Base-by-base conservation (phyloP, 2,329 filamentous ascomycete genomes). In the Volutella citrinella region DNA sequence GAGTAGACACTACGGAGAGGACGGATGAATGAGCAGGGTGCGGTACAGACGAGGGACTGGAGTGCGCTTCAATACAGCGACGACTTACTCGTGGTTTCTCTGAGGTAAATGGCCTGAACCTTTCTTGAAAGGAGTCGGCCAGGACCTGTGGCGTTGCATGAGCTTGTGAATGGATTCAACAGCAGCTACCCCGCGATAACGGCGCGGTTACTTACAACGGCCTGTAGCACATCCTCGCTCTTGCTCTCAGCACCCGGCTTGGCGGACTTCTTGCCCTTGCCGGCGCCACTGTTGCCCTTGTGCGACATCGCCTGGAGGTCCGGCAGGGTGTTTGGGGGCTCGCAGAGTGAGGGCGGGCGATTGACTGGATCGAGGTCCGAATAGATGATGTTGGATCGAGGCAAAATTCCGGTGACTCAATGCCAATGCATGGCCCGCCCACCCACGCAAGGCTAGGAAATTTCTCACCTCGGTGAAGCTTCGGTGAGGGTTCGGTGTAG, bases 61-160 rank as follows among this genome's bases (percentile, higher is more conserved):
- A n/a, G n/a, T n/a, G n/a, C n/a, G n/a, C n/a, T n/a, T n/a, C n/a
- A n/a, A n/a, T n/a, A n/a, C n/a, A n/a, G n/a, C n/a, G n/a, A n/a
- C n/a, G n/a, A n/a, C n/a, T 55, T 73, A 93, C 88, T 72, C 93
- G 78, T 56, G 93, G 93, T 49, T 78, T 85, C 59, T 95, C 87
- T 37, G 94, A 68, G 1, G 89, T 91, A 57, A 97, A 93, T 0
- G 93, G 93, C 51, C 76, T 79, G 66, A 95, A 98, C 60, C 88
- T 76, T 29, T 88, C 89, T 63, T 97, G 90, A 60, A 95, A 98
- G 2, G 88, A 90, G 70, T 98, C 93, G 47, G 91, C 86, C 46
- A 98, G 80, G 39, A 98, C 75, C 85, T 93, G 47, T 27, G 17
- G 33, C 23, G 32, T 11, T 30, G 23, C 19, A 33, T 55, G 35